These are phyloP conservation scores for Rhododendron ferrugineum DNA, from an alignment of 148 eudicot species.

Conservation along the genomic window DNA sequence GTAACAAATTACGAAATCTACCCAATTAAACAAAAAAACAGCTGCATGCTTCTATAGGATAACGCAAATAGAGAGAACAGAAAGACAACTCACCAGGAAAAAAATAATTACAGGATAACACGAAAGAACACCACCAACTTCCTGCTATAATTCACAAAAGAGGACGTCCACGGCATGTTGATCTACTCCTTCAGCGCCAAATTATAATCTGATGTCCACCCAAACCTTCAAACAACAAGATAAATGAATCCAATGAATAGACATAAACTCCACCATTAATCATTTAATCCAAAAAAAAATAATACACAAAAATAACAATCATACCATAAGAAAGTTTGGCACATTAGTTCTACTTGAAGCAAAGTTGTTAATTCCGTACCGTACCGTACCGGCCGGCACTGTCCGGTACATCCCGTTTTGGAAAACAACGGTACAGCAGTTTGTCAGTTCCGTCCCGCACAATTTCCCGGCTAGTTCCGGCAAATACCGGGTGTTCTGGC, in stretches of 20 bases:
- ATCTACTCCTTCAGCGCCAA: slow-evolving; percentile 10
- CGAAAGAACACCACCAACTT: slow-evolving; percentile 64
- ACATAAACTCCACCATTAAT: not conserved
- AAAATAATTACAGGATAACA: slow-evolving; percentile 42
- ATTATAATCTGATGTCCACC: slow-evolving; percentile 6
- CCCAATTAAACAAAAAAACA: not conserved
- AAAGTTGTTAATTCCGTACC: too few relatives aligned
- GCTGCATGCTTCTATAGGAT: not conserved
- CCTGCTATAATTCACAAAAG: slow-evolving; percentile 29
- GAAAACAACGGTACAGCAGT: too few relatives aligned
- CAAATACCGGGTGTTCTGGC: too few relatives aligned
- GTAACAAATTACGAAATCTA: not conserved
- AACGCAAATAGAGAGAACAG: not conserved
- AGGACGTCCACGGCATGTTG: slow-evolving; percentile 55
- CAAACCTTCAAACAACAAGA: not conserved
- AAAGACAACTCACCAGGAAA: slow-evolving; percentile 22
- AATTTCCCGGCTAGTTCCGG: too few relatives aligned
- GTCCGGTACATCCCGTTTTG: too few relatives aligned
- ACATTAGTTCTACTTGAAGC: not conserved
- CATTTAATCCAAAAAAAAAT: not conserved
- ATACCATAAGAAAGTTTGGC: not conserved
- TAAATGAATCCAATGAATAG: not conserved
- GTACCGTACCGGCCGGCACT: too few relatives aligned
- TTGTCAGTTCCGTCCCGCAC: too few relatives aligned
- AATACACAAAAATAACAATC: not conserved